phyloP scores from a whole-genome alignment of 2,329 filamentous ascomycete species.

The Fusarium pseudocircinatum region DNA sequence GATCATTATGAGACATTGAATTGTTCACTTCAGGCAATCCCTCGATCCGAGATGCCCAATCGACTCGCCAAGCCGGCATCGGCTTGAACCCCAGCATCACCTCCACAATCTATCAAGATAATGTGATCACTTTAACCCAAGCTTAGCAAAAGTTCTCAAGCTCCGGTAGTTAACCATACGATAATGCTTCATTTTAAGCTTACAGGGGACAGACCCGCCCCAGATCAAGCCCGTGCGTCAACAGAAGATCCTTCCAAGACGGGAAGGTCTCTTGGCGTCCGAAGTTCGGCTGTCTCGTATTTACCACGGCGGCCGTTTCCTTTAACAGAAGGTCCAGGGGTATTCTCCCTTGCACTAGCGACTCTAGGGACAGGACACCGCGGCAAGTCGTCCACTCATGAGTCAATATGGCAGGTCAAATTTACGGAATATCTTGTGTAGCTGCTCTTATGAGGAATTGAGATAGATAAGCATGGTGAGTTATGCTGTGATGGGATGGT shows the following conservation, averaged over 20 bases:
- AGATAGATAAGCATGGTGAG: neutral
- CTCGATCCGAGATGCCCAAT: accelerated
- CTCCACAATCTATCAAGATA: neutral
- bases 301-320: neutral
- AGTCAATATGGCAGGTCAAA: slow-evolving; percentile 14
- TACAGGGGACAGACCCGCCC: neutral
- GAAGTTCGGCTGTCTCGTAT: slow-evolving; percentile 9
- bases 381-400: neutral
- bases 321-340: slow-evolving; percentile 11
- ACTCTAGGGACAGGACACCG: neutral
- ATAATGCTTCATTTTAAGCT: neutral
- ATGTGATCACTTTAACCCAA: neutral
- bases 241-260: neutral
- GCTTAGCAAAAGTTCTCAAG: neutral
- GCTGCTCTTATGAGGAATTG: neutral
- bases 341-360: too few relatives aligned
- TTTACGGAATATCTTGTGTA: neutral
- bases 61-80: neutral
- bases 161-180: neutral
- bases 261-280: neutral
- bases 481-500: neutral
- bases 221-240: neutral
- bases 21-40: accelerated
- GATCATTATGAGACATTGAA: accelerated
- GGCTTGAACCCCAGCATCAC: neutral